Percentiles rank a stretch among this genome's conserved stretches.
Evolutionary conservation across 164 flowering plant species (phyloP).

Genomic region (Saururus chinensis): DNA sequence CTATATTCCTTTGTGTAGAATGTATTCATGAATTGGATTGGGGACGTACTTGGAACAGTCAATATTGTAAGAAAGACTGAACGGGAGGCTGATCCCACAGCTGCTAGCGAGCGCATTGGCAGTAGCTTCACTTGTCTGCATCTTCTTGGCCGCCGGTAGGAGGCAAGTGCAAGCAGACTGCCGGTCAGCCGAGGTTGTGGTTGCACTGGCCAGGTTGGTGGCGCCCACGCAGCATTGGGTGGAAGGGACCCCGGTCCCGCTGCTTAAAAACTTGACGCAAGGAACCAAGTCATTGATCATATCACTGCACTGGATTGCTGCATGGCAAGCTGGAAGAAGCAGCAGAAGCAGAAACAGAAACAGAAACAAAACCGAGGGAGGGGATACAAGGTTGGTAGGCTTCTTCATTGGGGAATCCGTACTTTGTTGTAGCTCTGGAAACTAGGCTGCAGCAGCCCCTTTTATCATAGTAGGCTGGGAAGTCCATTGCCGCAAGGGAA

Average conservation of each 20-base stretch:
- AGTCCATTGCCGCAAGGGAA: not conserved
- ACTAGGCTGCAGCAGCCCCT: not conserved
- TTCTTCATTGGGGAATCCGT: not conserved
- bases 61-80: not conserved
- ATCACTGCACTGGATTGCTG: not conserved
- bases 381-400: too few species aligned
- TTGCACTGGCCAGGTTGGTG: not conserved
- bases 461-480: not conserved
- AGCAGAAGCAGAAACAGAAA: not conserved
- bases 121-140: not conserved
- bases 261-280: not conserved
- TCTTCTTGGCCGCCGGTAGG: not conserved
- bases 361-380: too few species aligned
- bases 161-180: not conserved
- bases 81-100: not conserved
- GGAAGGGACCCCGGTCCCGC: not conserved
- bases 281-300: not conserved
- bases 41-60: not conserved
- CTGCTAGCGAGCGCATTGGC: not conserved
- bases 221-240: not conserved
- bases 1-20: not conserved
- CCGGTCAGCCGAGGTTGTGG: not conserved
- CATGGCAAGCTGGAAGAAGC: not conserved
- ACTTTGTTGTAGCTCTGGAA: too few species aligned
- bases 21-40: not conserved